Evolutionary conservation across 805 yeast genomes (phyloP), one percentile per base, ranked within the genome.

Genomic region (Pichia pseudocactophila): DNA sequence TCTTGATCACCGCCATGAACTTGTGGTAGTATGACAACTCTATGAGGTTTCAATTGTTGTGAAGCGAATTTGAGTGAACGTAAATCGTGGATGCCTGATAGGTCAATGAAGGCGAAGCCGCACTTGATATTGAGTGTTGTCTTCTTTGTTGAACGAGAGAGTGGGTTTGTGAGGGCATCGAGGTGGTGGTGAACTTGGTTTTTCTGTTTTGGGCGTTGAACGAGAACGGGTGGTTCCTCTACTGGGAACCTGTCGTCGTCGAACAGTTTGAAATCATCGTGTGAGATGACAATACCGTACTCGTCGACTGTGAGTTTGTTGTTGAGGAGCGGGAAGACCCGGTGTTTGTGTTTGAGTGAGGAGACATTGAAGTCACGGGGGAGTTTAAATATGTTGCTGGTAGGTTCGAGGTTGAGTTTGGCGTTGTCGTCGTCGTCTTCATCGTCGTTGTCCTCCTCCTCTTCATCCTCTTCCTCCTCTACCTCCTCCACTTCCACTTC

Each of bases 1-100:
- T 34, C 34, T 3, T 51, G 37, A 27, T 52, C 54, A 3, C 62
- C 62, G 18, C 42, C 42, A 3, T 52, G 47, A 2, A 52, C 48
- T 34, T 52, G 54, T 20, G 64, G 64, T 20, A 57, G 46, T 17
- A 18, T 78, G 71, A 90, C 64, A 37, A 89, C 67, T 50, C 80
- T 80, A 39, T 78, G 73, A 4, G 97, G 96, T 53, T 84, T 83
- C 41, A 92, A 63, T 2, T 82, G 71, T 18, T 92, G 85, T 34
- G 87, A 69, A 42, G 89, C 83, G 60, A 85, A 76, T 36, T 79
- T 71, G 43, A 86, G 63, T 0, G 98, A 90, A 48, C 96, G 71
- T 48, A 80, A 66, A 56, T 92, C 97, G 0, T 86, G 90, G 16
- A 82, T 62, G 17, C 96, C 96, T 13, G 88, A 75, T 36, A 89